Evolutionary conservation across 805 yeast species (phyloP), one percentile per base, ranked within the genome.

Genomic region (Candida ascalaphidarum): DNA sequence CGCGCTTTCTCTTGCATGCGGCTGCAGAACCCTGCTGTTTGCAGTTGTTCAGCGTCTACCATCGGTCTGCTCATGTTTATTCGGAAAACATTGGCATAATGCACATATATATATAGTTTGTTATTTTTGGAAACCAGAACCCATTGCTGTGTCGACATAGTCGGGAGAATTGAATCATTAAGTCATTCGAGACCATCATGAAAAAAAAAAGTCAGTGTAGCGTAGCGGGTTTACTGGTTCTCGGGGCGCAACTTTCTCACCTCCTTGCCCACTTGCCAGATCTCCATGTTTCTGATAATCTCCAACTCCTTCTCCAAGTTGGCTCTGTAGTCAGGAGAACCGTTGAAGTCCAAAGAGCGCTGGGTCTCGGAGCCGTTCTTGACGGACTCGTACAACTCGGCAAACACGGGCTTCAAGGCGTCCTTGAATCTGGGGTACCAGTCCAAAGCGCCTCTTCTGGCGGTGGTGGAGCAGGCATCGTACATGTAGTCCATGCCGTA

Each of bases 401-500:
- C 76, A 77, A 92, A 92, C 36, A 92, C 96, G 55, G 98, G 97
- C 76, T 92, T 92, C 69, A 92, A 77, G 58, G 96, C 96, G 50
- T 84, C 89, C 78, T 88, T 88, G 86, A 92, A 92, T 67, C 81
- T 72, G 67, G 97, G 97, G 76, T 92, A 89, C 98, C 98, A 92
- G 75, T 92, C 98, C 54, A 92, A 77, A 61, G 98, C 98, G 77
- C 98, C 98, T 74, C 98, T 85, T 78, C 97, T 86, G 55, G 98
- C 98, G 48, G 98, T 92, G 58, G 98, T 92, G 48, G 98, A 92
- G 72, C 98, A 92, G 54, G 98, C 98, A 61, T 92, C 97, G 79
- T 92, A 92, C 98, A 92, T 92, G 89, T 92, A 92, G 71, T 92
- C 98, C 98, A 92, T 92, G 73, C 98, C 98, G 77, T 92, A 83